Evolutionary conservation across 108 stramenopile genomes (phyloP).

Genomic region (Nitzschia palea): DNA sequence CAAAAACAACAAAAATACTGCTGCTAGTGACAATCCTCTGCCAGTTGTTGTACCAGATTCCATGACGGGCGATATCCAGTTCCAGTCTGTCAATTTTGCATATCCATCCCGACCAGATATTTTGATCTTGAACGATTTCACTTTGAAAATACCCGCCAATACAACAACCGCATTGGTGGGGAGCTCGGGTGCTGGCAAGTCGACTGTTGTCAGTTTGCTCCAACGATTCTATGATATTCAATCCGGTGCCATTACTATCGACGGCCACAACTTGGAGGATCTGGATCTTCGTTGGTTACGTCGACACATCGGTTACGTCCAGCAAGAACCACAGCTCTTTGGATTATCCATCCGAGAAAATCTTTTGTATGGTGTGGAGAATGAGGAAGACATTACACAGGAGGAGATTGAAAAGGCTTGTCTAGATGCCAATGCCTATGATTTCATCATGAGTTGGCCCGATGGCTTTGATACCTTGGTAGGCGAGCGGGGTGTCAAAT

Average conservation of each 20-base stretch:
- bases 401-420: constrained; percentile 83
- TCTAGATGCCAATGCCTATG: constrained; percentile 84
- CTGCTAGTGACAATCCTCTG: too few relatives aligned
- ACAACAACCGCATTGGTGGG: constrained; percentile 6
- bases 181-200: constrained; percentile 79
- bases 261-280: constrained; percentile 73
- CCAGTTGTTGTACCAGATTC: constrained; percentile 51
- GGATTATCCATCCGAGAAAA: constrained; percentile 86
- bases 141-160: constrained; percentile 38
- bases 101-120: constrained; percentile 89
- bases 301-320: constrained; percentile 84
- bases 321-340: constrained; percentile 93
- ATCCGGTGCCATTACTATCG: constrained; percentile 65
- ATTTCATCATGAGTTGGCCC: constrained; percentile 76
- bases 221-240: constrained; percentile 91
- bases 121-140: constrained; percentile 61
- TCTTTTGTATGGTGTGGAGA: constrained; percentile 72
- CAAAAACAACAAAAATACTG: neutral
- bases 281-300: constrained; percentile 80
- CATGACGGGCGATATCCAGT: constrained; percentile 56
- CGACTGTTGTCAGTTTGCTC: constrained; percentile 76
- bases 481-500: constrained; percentile 54
- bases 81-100: constrained; percentile 74
- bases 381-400: constrained; percentile 40
- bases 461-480: constrained; percentile 54